Conservation (phyloP, 768 basidiomycete species). For the Heimioporus sp. region DNA sequence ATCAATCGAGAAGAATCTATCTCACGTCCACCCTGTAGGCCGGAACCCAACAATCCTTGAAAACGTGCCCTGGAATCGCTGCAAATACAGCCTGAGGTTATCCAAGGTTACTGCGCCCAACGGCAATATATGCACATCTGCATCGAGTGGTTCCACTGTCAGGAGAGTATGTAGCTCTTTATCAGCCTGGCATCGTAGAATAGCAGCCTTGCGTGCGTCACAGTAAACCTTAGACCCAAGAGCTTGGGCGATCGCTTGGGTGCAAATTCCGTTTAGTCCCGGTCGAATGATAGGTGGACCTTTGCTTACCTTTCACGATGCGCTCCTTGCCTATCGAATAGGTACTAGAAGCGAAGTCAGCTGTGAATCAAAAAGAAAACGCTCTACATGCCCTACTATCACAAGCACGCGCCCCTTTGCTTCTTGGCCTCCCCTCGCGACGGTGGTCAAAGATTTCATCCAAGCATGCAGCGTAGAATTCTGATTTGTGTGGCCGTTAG, state of each 20-base stretch:
- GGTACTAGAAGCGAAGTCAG: constrained; percentile 51
- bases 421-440: constrained; percentile 33
- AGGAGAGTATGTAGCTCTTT: constrained; percentile 76
- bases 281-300: neutral
- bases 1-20: constrained; percentile 7
- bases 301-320: constrained; percentile 79
- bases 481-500: constrained; percentile 19
- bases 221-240: constrained; percentile 85
- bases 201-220: constrained; percentile 77
- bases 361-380: neutral
- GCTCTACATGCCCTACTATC: constrained; percentile 61
- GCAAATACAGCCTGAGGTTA: constrained; percentile 71
- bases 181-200: constrained; percentile 84
- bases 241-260: constrained; percentile 77
- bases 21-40: constrained; percentile 96
- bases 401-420: constrained; percentile 47
- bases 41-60: constrained; percentile 76
- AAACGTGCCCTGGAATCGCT: constrained; percentile 70
- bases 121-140: constrained; percentile 84
- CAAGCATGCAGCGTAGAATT: constrained; percentile 50
- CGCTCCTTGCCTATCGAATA: constrained; percentile 98
- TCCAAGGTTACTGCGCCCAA: constrained; percentile 74
- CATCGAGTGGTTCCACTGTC: constrained; percentile 71
- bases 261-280: neutral
- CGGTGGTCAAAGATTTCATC: constrained; percentile 35